Conservation (phyloP, 768 basidiomycete genomes). For the Clathrus columnatus region DNA sequence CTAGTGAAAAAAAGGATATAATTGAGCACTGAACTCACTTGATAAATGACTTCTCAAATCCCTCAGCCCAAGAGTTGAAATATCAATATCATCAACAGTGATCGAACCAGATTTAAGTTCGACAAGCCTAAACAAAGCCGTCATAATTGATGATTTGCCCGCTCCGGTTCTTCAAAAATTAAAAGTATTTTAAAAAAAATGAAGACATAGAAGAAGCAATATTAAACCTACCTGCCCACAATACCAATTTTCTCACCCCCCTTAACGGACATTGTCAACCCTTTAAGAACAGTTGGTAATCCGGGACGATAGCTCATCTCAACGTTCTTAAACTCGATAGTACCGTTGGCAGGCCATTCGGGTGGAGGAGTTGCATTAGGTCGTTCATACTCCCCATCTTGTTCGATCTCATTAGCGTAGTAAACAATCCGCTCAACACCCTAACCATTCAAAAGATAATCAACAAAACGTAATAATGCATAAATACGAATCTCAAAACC, state of each 20-base stretch:
- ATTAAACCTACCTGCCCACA: slow-evolving; percentile 57
- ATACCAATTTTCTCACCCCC: slow-evolving; percentile 90
- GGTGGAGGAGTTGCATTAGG: slow-evolving; percentile 48
- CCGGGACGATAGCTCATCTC: slow-evolving; percentile 79
- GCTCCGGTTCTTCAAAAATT: slow-evolving; percentile 53
- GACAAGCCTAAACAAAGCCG: slow-evolving; percentile 76
- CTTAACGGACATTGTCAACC: slow-evolving; percentile 57
- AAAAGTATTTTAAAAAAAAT: slow-evolving; percentile 2
- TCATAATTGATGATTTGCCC: slow-evolving; percentile 87
- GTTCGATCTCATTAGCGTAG: slow-evolving; percentile 73
- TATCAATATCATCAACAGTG: slow-evolving; percentile 73
- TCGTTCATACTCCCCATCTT: slow-evolving; percentile 67
- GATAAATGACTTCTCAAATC: slow-evolving; percentile 61
- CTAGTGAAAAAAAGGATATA: neutral
- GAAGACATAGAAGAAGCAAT: neutral
- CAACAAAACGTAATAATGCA: neutral
- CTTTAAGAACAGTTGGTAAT: slow-evolving; percentile 82
- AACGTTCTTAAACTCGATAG: slow-evolving; percentile 66
- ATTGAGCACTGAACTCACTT: slow-evolving; percentile 19
- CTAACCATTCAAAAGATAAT: neutral
- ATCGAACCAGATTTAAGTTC: slow-evolving; percentile 67
- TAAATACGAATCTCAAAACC: slow-evolving; percentile 22
- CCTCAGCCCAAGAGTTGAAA: slow-evolving; percentile 68
- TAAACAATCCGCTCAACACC: slow-evolving; percentile 79
- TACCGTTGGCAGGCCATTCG: slow-evolving; percentile 69